These are phyloP conservation scores for Coprinopsis marcescibilis DNA, from an alignment of 768 basidiomycete genomes.

Conservation along the genomic window DNA sequence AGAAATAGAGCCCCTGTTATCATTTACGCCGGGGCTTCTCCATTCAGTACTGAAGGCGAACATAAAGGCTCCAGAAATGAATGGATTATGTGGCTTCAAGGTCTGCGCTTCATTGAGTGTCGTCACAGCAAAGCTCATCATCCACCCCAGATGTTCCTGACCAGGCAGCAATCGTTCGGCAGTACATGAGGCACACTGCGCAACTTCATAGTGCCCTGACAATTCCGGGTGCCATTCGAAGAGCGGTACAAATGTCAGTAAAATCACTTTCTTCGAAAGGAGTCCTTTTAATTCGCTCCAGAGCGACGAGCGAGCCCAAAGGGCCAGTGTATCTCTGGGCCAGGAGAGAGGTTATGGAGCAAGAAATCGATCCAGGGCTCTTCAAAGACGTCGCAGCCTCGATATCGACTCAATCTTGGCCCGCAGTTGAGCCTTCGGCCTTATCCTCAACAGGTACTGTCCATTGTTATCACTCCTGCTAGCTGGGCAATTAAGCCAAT, in stretches of 20 bases:
- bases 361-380: slow-evolving; percentile 41
- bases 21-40: slow-evolving; percentile 69
- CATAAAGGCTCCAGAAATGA: slow-evolving; percentile 62
- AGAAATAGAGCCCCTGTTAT: slow-evolving; percentile 54
- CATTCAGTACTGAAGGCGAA: slow-evolving; percentile 51
- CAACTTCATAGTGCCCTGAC: slow-evolving; percentile 54
- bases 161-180: slow-evolving; percentile 63
- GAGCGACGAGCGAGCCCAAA: slow-evolving; percentile 64
- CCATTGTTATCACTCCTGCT: neutral
- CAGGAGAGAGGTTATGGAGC: slow-evolving; percentile 64
- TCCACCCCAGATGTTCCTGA: slow-evolving; percentile 54
- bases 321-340: slow-evolving; percentile 75
- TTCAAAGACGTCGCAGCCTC: slow-evolving; percentile 21
- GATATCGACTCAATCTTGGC: slow-evolving; percentile 38
- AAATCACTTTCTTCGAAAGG: neutral
- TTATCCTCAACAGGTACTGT: slow-evolving; percentile 34
- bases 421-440: slow-evolving; percentile 42
- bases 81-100: slow-evolving; percentile 72
- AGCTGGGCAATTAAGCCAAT: neutral
- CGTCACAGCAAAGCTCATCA: neutral
- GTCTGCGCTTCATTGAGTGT: slow-evolving; percentile 21
- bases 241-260: slow-evolving; percentile 62
- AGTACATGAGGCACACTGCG: slow-evolving; percentile 66
- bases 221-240: slow-evolving; percentile 42
- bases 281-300: slow-evolving; percentile 20